phyloP scores from a whole-genome alignment of 2,329 filamentous ascomycete species.

The Fusarium aywerte region DNA sequence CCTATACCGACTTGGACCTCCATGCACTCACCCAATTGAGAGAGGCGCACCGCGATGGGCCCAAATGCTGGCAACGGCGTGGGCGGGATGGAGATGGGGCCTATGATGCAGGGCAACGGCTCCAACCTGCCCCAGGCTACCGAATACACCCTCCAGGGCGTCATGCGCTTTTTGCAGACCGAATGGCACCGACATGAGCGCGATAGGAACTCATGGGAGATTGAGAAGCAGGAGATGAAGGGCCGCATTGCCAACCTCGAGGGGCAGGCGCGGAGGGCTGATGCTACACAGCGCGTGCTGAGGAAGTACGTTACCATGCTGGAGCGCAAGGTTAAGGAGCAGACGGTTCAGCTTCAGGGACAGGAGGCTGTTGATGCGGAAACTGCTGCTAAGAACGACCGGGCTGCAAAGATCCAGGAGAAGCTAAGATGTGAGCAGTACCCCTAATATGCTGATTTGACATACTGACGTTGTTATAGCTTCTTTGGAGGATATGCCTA shows the following conservation, averaged over 20 bases:
- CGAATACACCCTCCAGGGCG: slow-evolving; percentile 75
- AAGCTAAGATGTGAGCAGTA: slow-evolving; percentile 62
- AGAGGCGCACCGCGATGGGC: slow-evolving; percentile 55
- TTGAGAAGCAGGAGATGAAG: slow-evolving; percentile 99
- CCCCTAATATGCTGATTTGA: slow-evolving; percentile 3
- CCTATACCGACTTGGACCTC: slow-evolving; percentile 47
- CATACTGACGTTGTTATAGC: slow-evolving; percentile 49
- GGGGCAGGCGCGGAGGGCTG: slow-evolving; percentile 86
- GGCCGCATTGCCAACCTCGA: slow-evolving; percentile 94
- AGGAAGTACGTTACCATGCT: slow-evolving; percentile 92
- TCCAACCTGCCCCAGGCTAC: slow-evolving; percentile 67
- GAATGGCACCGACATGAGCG: slow-evolving; percentile 99
- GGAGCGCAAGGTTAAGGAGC: slow-evolving; percentile 86
- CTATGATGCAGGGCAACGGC: slow-evolving; percentile 58
- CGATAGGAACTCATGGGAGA: slow-evolving; percentile 98
- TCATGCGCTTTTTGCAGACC: slow-evolving; percentile 99
- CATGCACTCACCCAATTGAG: slow-evolving; percentile 52
- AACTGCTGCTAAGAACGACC: slow-evolving; percentile 61
- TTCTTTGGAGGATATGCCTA: slow-evolving; percentile 55
- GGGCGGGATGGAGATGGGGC: slow-evolving; percentile 58
- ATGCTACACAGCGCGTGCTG: slow-evolving; percentile 87
- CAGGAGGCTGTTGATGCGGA: slow-evolving; percentile 51
- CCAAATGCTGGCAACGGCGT: slow-evolving; percentile 59
- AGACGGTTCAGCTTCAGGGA: slow-evolving; percentile 76
- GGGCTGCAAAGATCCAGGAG: slow-evolving; percentile 65